These are phyloP conservation scores for Coprinopsis strossmayeri DNA, from an alignment of 768 basidiomycete genomes.

Conservation along the genomic window DNA sequence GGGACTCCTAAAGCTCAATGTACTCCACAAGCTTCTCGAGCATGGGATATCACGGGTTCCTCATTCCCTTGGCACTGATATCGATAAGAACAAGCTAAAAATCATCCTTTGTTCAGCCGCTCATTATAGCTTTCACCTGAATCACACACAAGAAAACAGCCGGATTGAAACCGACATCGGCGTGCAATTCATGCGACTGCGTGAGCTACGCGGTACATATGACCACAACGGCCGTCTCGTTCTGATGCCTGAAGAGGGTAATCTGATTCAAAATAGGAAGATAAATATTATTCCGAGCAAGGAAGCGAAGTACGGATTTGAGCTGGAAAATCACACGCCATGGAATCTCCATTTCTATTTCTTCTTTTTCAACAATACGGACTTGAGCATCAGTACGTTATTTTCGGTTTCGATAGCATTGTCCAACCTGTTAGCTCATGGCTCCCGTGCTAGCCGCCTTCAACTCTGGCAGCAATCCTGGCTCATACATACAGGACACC, in stretches of 20 bases:
- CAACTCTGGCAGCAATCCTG: too few species aligned
- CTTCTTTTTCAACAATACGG: neutral
- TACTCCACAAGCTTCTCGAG: too few species aligned
- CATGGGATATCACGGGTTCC: too few species aligned
- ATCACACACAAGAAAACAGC: constrained; percentile 14
- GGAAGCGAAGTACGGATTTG: constrained; percentile 1
- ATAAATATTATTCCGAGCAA: constrained; percentile 16
- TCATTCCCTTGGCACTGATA: too few species aligned
- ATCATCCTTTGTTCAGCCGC: constrained; percentile 14
- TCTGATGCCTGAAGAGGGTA: constrained; percentile 17
- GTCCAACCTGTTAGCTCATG: too few species aligned
- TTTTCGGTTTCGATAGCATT: too few species aligned
- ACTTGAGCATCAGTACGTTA: constrained; percentile 4
- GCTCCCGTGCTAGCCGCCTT: too few species aligned
- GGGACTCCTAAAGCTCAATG: too few species aligned
- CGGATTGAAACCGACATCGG: constrained; percentile 12
- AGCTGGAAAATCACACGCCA: constrained; percentile 4
- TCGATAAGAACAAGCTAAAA: neutral
- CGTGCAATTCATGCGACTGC: constrained; percentile 24
- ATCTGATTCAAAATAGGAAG: constrained; percentile 21
- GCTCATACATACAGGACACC: too few species aligned
- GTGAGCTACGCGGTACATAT: constrained; percentile 6
- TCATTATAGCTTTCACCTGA: constrained; percentile 25
- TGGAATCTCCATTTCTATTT: neutral
- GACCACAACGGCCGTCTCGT: constrained; percentile 16